Percentiles rank a stretch among this genome's conserved stretches.
Conservation (phyloP, 2,329 filamentous ascomycete species). For the Ophiocordyceps sinensis region DNA sequence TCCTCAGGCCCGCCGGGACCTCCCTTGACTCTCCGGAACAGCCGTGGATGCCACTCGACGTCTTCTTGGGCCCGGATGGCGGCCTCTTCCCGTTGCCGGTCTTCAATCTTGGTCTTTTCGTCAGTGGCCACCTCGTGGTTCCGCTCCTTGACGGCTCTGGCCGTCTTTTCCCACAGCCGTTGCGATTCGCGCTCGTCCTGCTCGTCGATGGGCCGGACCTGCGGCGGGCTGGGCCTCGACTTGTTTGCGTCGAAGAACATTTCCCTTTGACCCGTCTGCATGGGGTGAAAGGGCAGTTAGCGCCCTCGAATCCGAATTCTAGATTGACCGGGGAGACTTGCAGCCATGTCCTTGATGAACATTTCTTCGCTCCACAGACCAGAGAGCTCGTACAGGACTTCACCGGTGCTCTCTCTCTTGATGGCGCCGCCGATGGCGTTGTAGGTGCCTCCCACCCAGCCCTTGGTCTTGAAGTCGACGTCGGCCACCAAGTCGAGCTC, state of each 20-base stretch:
- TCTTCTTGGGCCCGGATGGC: conserved; percentile 63
- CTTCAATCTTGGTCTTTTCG: conserved; percentile 93
- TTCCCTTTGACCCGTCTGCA: conserved; percentile 73
- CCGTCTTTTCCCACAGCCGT: conserved; percentile 70
- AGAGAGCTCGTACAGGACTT: conserved; percentile 79
- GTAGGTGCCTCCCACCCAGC: conserved; percentile 91
- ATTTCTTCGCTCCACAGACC: conserved; percentile 93
- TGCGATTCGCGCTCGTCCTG: conserved; percentile 87
- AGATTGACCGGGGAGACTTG: conserved; percentile 22
- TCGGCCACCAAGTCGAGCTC: conserved; percentile 78
- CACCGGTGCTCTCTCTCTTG: conserved; percentile 74
- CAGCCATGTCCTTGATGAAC: conserved; percentile 71
- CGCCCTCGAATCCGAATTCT: neutral
- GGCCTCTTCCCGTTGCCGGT: conserved; percentile 80
- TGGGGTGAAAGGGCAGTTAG: neutral
- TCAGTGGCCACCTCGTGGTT: conserved; percentile 86
- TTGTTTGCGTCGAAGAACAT: conserved; percentile 77
- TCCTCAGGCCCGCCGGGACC: conserved; percentile 59
- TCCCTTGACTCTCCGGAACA: conserved; percentile 65
- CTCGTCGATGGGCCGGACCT: conserved; percentile 64
- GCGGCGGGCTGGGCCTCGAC: conserved; percentile 61
- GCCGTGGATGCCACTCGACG: conserved; percentile 72
- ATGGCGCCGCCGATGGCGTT: conserved; percentile 90
- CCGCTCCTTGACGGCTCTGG: conserved; percentile 64
- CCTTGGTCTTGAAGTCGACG: conserved; percentile 97